Evolutionary conservation across 495 filamentous ascomycete species (phyloP).

Genomic region (Annulohypoxylon bovei): DNA sequence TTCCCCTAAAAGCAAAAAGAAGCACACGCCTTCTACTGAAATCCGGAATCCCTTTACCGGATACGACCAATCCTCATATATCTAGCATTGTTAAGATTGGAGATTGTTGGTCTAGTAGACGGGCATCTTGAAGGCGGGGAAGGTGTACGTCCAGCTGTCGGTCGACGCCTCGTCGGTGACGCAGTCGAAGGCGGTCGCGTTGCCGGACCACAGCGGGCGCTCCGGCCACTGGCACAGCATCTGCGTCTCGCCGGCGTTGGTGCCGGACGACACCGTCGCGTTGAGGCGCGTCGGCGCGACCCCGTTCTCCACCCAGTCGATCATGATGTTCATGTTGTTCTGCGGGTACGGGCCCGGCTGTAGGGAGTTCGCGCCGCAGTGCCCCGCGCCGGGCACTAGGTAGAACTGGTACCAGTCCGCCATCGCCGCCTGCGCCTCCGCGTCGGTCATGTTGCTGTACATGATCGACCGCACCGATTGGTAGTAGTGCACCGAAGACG

Average conservation of each 20-base stretch:
- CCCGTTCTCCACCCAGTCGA: slow-evolving; percentile 62
- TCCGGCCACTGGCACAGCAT: slow-evolving; percentile 58
- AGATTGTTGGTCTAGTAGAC: slow-evolving; percentile 1
- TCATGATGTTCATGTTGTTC: slow-evolving; percentile 52
- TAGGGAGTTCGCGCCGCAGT: slow-evolving; percentile 54
- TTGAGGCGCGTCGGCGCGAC: slow-evolving; percentile 51
- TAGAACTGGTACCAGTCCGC: slow-evolving; percentile 61
- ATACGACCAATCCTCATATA: no score
- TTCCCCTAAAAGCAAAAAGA: background rate
- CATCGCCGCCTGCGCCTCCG: slow-evolving; percentile 43
- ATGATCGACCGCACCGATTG: slow-evolving; percentile 60
- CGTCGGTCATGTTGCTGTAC: slow-evolving; percentile 53
- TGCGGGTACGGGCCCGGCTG: slow-evolving; percentile 57
- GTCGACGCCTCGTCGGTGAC: slow-evolving; percentile 55
- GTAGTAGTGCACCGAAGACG: slow-evolving; percentile 55
- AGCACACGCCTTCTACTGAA: no score
- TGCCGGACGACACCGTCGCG: slow-evolving; percentile 49
- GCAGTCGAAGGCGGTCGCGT: slow-evolving; percentile 46
- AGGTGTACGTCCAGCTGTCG: slow-evolving; percentile 47
- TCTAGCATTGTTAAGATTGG: no score
- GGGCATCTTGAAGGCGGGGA: slow-evolving; percentile 22
- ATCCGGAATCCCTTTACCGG: no score
- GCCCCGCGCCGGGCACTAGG: slow-evolving; percentile 60
- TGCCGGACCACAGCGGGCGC: slow-evolving; percentile 53
- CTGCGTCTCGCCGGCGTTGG: slow-evolving; percentile 51